Base-by-base conservation (phyloP, 2,329 filamentous ascomycete species). In the Colletotrichum sp. region DNA sequence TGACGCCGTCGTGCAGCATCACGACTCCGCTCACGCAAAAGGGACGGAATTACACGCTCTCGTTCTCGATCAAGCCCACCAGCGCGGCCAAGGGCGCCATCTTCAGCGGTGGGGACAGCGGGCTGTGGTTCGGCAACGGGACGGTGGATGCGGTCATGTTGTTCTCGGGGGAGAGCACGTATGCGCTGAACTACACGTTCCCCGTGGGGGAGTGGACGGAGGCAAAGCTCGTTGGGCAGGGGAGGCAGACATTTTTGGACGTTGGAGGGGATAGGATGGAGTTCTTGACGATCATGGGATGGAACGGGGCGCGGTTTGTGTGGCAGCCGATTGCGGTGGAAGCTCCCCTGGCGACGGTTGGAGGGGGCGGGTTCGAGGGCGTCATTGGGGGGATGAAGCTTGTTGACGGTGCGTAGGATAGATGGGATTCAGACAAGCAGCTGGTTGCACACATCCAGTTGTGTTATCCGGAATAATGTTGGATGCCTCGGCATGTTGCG, bases 11-110 rank as follows among this genome's bases (percentile, higher is more conserved):
- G 1, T 91, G 89, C 78, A 81, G 81, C 4, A 72, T 90, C 3
- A 81, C 74, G 2, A 90, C 89, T 1, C 89, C 89, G 0, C 79
- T 90, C 89, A 87, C 36, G 64, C 73, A 75, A 38, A 92, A 92
- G 79, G 90, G 90, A 4, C 84, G 89, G 73, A 85, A 91, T 78
- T 92, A 92, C 80, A 90, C 87, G 0, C 84, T 92, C 2, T 84
- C 86, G 0, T 83, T 92, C 16, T 81, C 83, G 1, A 77, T 89
- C 7, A 81, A 78, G 18, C 73, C 75, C 63, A 76, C 62, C 32
- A 72, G 63, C 9, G 48, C 67, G 18, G 48, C 67, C 34, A 76
- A 72, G 24, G 73, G 75, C 16, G 68, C 75, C 56, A 69, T 75
- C 36, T 62, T 75, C 58, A 69, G 69, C 30, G 75, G 75, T 24